Evolutionary conservation across 805 yeast genomes (phyloP), one percentile per base, ranked within the genome.

Genomic region (Tetrapisispora fleetii): DNA sequence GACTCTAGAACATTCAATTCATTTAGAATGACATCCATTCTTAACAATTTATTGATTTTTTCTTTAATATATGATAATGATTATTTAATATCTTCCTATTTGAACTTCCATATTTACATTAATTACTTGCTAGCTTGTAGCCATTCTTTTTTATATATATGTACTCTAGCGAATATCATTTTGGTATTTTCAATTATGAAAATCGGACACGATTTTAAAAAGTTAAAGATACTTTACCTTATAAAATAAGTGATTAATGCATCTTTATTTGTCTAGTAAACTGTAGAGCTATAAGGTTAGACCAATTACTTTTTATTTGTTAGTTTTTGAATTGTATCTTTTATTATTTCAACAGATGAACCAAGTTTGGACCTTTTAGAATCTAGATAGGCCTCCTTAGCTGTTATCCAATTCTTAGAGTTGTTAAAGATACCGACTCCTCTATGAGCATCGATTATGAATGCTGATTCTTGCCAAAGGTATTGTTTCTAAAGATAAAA

Each of bases 401-500:
- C 32, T 24, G 50, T 50, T 49, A 61, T 55, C 68, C 68, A 64
- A 17, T 52, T 51, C 46, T 64, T 65, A 1, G 58, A 54, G 17
- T 41, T 47, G 21, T 60, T 59, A 22, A 64, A 58, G 13, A 55
- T 46, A 3, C 52, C 48, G 9, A 61, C 60, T 2, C 64, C 67
- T 33, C 61, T 53, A 36, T 62, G 65, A 1, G 67, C 59, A 48
- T 65, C 69, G 36, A 57, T 55, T 2, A 58, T 47, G 39, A 62
- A 65, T 2, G 64, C 67, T 11, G 67, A 53, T 39, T 65, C 69
- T 49, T 64, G 66, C 69, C 69, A 65, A 19, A 59, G 38, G 44
- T 58, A 58, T 43, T 59, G 58, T 40, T 57, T 54, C 54, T 58
- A 35, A 16, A n/a, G 27, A 27, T 21, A 36, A 32, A 7, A 32